Evolutionary conservation across 2,329 filamentous ascomycete species (phyloP), one percentile per base, ranked within the genome.

Genomic region (Chaetomiaceae sp.): DNA sequence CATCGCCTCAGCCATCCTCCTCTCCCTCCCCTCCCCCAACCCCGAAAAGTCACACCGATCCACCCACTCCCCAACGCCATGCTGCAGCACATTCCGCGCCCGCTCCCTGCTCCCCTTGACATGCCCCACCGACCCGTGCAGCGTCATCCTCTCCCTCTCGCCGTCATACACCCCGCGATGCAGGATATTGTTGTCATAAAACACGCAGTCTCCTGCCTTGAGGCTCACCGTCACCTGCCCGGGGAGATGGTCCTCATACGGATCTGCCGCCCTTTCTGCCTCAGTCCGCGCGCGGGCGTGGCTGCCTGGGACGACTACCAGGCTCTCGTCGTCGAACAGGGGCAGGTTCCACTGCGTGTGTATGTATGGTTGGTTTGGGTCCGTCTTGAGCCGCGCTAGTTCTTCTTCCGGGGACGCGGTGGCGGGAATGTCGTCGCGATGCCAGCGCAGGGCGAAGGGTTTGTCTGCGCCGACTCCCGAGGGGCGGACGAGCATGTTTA

Each of bases 261-360:
- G 84, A 19, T 76, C 82, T 0, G 88, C 89, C 6, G 64, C 69
- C 12, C 89, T 76, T 76, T 95, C 91, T 0, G 63, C 66, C 4
- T 82, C 78, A 1, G 89, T 95, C 40, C 89, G 74, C 31, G 87
- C 80, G 6, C 90, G 80, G 25, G 67, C 71, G 68, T 96, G 91
- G 5, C 84, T 88, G 0, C 87, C 88, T 0, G 90, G 90, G 0
- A 95, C 81, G 0, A 94, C 83, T 7, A 95, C 72, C 6, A 95
- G 71, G 44, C 82, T 86, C 14, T 79, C 75, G 66, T 95, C 91
- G 33, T 85, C 81, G 66, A 83, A 91, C 7, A 95, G 75, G 7
- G 90, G 85, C 39, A 95, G 75, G 68, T 96, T 96, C 81, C 89
- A 96, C 73, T 96, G 91, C 34, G 89, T 86, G 63, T 94, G 89